Evolutionary conservation across 768 basidiomycete genomes (phyloP), one percentile per base, ranked within the genome.

Genomic region (Trametes sanguinea): DNA sequence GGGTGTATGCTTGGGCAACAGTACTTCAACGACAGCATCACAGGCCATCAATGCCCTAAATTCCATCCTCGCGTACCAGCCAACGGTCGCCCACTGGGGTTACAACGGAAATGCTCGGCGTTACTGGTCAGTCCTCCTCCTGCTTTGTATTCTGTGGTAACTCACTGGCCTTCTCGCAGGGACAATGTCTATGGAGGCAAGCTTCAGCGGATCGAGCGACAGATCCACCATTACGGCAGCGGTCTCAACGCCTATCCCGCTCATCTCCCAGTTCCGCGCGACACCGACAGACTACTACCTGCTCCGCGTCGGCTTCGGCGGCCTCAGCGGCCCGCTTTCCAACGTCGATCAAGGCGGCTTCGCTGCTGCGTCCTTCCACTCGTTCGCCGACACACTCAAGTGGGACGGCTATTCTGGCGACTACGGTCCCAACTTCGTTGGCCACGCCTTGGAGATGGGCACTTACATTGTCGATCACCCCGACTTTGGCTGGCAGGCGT

Each of bases 371-470:
- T 81, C 82, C 48, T 85, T 84, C 78, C 84, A 85, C 69, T 81
- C 84, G 9, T 85, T 83, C 63, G 76, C 78, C 27, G 81, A 85
- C 66, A 84, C 83, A 10, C 71, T 85, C 54, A 78, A 77, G 64
- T 84, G 83, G 81, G 83, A 85, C 63, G 84, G 71, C 2, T 84
- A 84, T 67, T 83, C 82, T 2, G 83, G 83, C 51, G 84, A 85
- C 67, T 85, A 84, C 65, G 84, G 84, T 48, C 84, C 84, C 6
- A 83, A 83, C 71, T 83, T 84, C 68, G 82, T 82, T 52, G 83
- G 83, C 10, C 81, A 81, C 67, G 66, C 79, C 5, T 79, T 84
- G 76, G 80, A 81, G 32, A 80, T 78, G 57, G 74, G 73, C 27
- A 71, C 70, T 14, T 74, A 69, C 62, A 78, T 85, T 66, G 70